phyloP scores from a whole-genome alignment of 345 rosid genomes.

The Pugionium dolabratum region DNA sequence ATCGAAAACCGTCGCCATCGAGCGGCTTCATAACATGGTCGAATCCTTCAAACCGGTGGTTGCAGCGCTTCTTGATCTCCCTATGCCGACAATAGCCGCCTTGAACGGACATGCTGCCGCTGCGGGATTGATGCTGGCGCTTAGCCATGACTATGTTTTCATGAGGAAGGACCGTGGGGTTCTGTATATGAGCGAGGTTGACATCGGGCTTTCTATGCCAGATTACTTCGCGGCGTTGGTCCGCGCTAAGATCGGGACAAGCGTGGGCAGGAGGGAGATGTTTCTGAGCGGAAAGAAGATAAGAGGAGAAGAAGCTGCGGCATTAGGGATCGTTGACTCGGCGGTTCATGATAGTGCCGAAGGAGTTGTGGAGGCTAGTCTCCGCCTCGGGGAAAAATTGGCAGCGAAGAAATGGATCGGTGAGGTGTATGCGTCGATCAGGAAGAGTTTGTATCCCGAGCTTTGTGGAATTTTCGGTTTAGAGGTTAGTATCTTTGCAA shows the following conservation, averaged over 20 bases:
- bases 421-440: slow-evolving; percentile 60
- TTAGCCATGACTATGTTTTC: slow-evolving; percentile 69
- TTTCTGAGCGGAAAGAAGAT: slow-evolving; percentile 59
- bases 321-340: slow-evolving; percentile 60
- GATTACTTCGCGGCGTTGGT: slow-evolving; percentile 54
- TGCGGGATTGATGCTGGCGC: slow-evolving; percentile 62
- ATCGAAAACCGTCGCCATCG: slow-evolving; percentile 30
- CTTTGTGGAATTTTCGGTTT: slow-evolving; percentile 51
- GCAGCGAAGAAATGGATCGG: slow-evolving; percentile 62
- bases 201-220: slow-evolving; percentile 59
- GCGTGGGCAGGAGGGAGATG: slow-evolving; percentile 54
- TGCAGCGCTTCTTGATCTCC: slow-evolving; percentile 59
- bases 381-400: slow-evolving; percentile 55
- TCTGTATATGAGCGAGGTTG: slow-evolving; percentile 81
- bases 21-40: slow-evolving; percentile 61
- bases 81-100: slow-evolving; percentile 84
- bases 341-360: slow-evolving; percentile 55
- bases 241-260: slow-evolving; percentile 51
- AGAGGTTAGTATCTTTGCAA: slow-evolving; percentile 30
- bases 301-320: slow-evolving; percentile 58
- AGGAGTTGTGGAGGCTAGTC: slow-evolving; percentile 46
- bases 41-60: slow-evolving; percentile 50
- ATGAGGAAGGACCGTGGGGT: slow-evolving; percentile 78
- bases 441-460: slow-evolving; percentile 74
- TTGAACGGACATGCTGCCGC: slow-evolving; percentile 84